Evolutionary conservation across 306 rosid genomes (phyloP).

Genomic region (Pterocarpus santalinus): DNA sequence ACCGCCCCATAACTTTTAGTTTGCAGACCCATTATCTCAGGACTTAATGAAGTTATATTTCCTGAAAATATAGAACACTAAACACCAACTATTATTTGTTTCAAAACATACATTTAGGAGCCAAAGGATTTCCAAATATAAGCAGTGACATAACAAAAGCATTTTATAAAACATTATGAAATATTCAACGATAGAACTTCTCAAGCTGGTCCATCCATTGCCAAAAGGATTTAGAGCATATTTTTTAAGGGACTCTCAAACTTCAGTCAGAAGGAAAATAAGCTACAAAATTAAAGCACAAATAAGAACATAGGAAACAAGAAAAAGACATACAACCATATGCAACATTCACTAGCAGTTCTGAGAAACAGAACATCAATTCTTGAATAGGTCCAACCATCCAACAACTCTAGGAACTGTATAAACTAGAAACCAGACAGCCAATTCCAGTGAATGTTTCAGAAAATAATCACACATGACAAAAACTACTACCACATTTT

Average conservation of each 20-base stretch:
- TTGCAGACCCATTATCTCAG: neutral
- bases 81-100: neutral
- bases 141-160: slow-evolving; percentile 2
- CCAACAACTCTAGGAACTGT: slow-evolving; percentile 38
- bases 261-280: neutral
- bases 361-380: slow-evolving; percentile 18
- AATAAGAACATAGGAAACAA: neutral
- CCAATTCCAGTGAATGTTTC: slow-evolving; percentile 33
- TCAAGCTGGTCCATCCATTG: slow-evolving; percentile 1
- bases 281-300: slow-evolving; percentile 17
- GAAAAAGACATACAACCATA: slow-evolving; percentile 1
- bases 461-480: slow-evolving; percentile 17
- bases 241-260: slow-evolving; percentile 11
- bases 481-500: neutral
- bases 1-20: neutral
- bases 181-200: slow-evolving; percentile 12
- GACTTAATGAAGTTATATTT: neutral
- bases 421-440: slow-evolving; percentile 29
- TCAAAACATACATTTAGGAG: neutral
- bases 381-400: slow-evolving; percentile 23
- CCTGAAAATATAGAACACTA: neutral
- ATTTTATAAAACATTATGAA: slow-evolving; percentile 16
- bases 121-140: neutral
- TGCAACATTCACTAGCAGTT: slow-evolving; percentile 23
- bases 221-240: slow-evolving; percentile 10